These are phyloP conservation scores for Millerozyma acaciae DNA, from an alignment of 805 yeast genomes.

Conservation along the genomic window DNA sequence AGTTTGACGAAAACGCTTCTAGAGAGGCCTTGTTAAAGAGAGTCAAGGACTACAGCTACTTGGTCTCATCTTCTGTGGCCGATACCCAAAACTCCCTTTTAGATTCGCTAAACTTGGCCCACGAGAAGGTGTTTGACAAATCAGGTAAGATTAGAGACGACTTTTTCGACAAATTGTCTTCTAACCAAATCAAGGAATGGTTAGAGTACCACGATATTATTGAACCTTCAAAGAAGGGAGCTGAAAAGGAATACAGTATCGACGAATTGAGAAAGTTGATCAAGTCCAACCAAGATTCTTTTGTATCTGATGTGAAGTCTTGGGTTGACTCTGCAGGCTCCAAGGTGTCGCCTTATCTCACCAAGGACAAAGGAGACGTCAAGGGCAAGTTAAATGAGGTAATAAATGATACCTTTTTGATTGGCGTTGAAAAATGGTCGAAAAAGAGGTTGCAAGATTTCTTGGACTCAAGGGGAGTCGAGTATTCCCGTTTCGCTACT, in stretches of 20 bases:
- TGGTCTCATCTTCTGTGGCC: conserved; percentile 31
- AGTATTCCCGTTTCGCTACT: conserved; percentile 37
- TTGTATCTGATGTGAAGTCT: conserved; percentile 36
- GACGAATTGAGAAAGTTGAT: conserved; percentile 35
- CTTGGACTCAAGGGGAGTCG: conserved; percentile 37
- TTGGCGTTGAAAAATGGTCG: conserved; percentile 46
- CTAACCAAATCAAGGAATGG: conserved; percentile 54
- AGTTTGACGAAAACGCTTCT: conserved; percentile 29
- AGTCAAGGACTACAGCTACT: conserved; percentile 44
- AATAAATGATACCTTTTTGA: conserved; percentile 43
- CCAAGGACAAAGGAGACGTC: conserved; percentile 24
- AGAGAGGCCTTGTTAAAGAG: conserved; percentile 44
- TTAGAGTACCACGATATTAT: conserved; percentile 37
- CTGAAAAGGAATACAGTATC: conserved; percentile 28
- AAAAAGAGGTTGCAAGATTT: conserved; percentile 41
- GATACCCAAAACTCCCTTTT: conserved; percentile 37
- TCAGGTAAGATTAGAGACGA: conserved; percentile 39
- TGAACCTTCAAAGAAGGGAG: conserved; percentile 27
- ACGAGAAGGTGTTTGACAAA: conserved; percentile 33
- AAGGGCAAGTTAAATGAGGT: conserved; percentile 22
- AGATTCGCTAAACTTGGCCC: conserved; percentile 35
- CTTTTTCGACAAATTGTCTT: conserved; percentile 50
- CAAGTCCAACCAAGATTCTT: conserved; percentile 24
- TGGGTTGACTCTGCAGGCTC: conserved; percentile 28
- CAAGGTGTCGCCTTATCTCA: conserved; percentile 29